phyloP scores from a whole-genome alignment of 495 filamentous ascomycete genomes.

The Aspergillus ellipticus region DNA sequence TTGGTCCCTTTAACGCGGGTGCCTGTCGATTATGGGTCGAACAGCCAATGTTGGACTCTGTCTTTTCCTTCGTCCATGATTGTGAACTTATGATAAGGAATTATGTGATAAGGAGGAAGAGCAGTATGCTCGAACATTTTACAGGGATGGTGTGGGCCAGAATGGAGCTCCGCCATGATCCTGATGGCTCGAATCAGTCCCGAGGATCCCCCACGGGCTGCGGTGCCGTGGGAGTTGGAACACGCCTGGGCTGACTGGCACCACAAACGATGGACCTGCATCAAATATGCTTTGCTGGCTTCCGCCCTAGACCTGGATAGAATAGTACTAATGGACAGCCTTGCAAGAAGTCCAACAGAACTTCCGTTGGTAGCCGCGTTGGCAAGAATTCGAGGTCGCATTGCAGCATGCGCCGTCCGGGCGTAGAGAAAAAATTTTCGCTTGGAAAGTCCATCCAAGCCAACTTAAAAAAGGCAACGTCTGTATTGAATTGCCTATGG shows the following conservation, averaged over 20 bases:
- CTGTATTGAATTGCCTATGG: neutral
- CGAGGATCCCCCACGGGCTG: conserved; percentile 1
- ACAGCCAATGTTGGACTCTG: neutral
- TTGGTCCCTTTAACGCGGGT: conserved; percentile 2
- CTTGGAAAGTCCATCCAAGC: neutral
- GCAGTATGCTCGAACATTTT: neutral
- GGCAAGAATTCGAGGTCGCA: conserved; percentile 11
- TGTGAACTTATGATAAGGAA: conserved; percentile 1
- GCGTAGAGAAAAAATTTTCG: conserved; percentile 3
- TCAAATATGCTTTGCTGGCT: conserved; percentile 9
- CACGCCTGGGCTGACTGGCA: neutral
- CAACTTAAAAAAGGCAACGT: conserved; percentile 6
- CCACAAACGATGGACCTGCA: conserved; percentile 1
- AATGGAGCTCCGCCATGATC: neutral
- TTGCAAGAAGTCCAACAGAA: conserved; percentile 5
- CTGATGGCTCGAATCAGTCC: conserved; percentile 2
- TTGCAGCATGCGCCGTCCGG: conserved; percentile 10
- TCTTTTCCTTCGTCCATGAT: neutral
- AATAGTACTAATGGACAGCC: conserved; percentile 5
- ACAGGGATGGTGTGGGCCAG: conserved; percentile 1
- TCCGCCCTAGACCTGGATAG: conserved; percentile 10
- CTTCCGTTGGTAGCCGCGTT: conserved; percentile 10
- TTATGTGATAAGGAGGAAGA: neutral
- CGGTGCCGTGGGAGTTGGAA: neutral
- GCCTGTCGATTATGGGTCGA: conserved; percentile 1